Evolutionary conservation across 2,329 filamentous ascomycete genomes (phyloP).

Genomic region (Alternaria atra): DNA sequence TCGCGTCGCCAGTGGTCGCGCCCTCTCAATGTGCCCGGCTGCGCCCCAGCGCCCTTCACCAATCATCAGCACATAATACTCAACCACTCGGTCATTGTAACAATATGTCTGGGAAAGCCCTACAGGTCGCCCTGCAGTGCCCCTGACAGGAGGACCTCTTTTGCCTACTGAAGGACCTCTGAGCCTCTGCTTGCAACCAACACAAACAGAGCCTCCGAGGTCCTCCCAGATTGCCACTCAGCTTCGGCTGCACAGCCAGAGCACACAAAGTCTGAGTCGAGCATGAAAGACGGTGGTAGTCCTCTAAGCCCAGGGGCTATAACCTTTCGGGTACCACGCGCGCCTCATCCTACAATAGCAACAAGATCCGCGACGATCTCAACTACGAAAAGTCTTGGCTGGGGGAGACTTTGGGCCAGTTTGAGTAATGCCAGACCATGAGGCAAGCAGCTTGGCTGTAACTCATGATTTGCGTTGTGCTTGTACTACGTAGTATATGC

Average conservation of each 20-base stretch:
- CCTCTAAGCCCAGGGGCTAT: not conserved
- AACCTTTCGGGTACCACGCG: slow-evolving; percentile 9
- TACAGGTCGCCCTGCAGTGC: slow-evolving; percentile 26
- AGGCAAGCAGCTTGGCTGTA: slow-evolving; percentile 1
- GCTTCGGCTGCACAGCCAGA: slow-evolving; percentile 4
- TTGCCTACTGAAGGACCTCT: slow-evolving; percentile 11
- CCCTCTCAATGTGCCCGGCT: slow-evolving; percentile 20
- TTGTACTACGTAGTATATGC: not conserved
- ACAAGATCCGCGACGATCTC: slow-evolving; percentile 1
- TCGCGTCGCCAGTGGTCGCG: slow-evolving; percentile 10
- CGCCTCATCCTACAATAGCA: slow-evolving; percentile 13
- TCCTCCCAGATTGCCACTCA: slow-evolving; percentile 9
- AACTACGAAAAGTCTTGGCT: slow-evolving; percentile 4
- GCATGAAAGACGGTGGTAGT: not conserved
- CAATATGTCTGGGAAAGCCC: slow-evolving; percentile 19
- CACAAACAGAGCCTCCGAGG: slow-evolving; percentile 1
- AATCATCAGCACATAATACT: not conserved
- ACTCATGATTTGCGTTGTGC: slow-evolving; percentile 1
- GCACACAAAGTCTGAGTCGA: not conserved
- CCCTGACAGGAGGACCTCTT: slow-evolving; percentile 4
- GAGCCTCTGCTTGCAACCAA: not conserved
- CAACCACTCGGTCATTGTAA: not conserved
- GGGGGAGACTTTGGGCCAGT: slow-evolving; percentile 2
- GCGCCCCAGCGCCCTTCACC: slow-evolving; percentile 29
- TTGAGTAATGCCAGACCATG: slow-evolving; percentile 2